Base-by-base conservation (phyloP, 306 rosid species). In the Medicago arabica region DNA sequence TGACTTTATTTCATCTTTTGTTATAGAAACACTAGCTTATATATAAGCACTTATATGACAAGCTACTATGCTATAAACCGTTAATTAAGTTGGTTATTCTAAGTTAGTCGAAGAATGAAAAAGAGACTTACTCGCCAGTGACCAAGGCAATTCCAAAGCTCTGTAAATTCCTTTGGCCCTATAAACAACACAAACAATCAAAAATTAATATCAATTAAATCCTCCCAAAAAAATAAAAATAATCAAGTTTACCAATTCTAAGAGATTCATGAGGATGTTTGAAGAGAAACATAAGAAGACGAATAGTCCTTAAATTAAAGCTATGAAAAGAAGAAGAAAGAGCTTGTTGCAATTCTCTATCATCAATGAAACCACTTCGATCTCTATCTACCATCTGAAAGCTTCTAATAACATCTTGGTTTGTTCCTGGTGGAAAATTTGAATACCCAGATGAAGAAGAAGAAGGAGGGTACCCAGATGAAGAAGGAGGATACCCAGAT, bases 321-420 rank as follows among this genome's bases (percentile, higher is more conserved):
- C 44, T 83, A 44, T 90, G 96, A 71, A 88, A 95, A 2, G 85
- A 88, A 75, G 90, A 85, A 75, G 97, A 86, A 57, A 95, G 93
- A 50, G 97, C 98, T 75, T 79, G 91, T 47, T 88, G 98, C 80
- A 95, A 80, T 54, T 95, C 97, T 1, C 53, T 79, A 13, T 89
- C 96, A 13, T 95, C 97, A 9, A 95, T 89, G 68, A 82, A 90
- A 5, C 98, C 97, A 67, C 98, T 95, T 55, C 89, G 59, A 77
- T 92, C 98, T 23, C 84, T 90, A 73, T 94, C 98, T 23, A 87
- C 96, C 88, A 80, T 82, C 75, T 94, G 88, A 79, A 94, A 94
- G 83, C 87, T 86, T n/a, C 85, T 71, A 39, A 92, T 84, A 12
- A 88, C 92, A 18, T 88, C 93, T 14, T 88, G 92, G 79, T 75